phyloP scores from a whole-genome alignment of 176 grass and related monocot genomes.

The Tillandsia fasciculata region DNA sequence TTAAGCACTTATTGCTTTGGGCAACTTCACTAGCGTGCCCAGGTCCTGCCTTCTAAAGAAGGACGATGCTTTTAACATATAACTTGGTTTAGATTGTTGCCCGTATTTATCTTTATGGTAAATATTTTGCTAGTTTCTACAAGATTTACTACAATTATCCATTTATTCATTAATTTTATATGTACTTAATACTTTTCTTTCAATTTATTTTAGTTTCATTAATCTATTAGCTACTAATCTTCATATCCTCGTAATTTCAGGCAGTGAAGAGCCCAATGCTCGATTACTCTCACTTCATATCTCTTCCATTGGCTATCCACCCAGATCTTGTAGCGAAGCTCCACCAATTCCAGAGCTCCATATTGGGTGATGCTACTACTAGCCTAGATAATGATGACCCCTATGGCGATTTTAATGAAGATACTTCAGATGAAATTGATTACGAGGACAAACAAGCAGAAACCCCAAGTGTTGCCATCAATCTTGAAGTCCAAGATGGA shows the following conservation, averaged over 20 bases:
- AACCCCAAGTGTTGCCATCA: constrained; percentile 24
- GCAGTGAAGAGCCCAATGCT: constrained; percentile 63
- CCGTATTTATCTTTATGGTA: too few relatives aligned
- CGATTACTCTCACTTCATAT: constrained; percentile 88
- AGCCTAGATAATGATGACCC: constrained; percentile 24
- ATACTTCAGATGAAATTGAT: constrained; percentile 35
- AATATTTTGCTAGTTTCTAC: too few relatives aligned
- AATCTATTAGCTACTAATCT: background rate
- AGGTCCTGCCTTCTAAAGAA: too few relatives aligned
- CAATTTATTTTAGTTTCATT: background rate
- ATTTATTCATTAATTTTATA: too few relatives aligned
- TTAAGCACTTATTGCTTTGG: too few relatives aligned
- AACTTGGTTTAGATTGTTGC: too few relatives aligned
- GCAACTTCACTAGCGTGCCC: too few relatives aligned
- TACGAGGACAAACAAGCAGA: constrained; percentile 26
- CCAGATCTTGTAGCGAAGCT: constrained; percentile 61
- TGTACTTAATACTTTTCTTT: too few relatives aligned
- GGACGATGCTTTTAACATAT: too few relatives aligned
- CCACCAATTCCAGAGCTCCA: constrained; percentile 53
- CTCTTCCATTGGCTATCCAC: constrained; percentile 83
- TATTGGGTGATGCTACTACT: constrained; percentile 39
- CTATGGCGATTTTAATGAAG: constrained; percentile 34
- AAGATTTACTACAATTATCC: too few relatives aligned
- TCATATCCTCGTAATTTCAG: constrained; percentile 30
- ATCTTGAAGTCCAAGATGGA: constrained; percentile 36